These are phyloP conservation scores for Apiospora arundinis DNA, from an alignment of 2,329 filamentous ascomycete genomes.

Conservation along the genomic window DNA sequence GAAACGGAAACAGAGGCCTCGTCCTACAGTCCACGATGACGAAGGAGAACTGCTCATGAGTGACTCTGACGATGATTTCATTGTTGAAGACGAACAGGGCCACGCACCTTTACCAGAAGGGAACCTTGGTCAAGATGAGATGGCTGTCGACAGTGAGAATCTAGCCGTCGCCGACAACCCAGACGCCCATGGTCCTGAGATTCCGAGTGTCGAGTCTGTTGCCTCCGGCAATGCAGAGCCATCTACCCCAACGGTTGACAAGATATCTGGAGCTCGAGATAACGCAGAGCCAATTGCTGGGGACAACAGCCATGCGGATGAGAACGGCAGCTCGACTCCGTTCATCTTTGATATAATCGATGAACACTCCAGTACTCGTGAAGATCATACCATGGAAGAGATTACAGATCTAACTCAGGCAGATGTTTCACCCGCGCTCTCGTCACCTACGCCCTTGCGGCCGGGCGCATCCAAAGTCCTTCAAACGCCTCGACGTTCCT, in stretches of 20 bases:
- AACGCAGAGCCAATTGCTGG: not conserved
- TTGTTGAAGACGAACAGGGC: constrained; percentile 47
- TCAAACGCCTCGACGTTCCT: not conserved
- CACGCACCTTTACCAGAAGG: not conserved
- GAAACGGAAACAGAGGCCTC: constrained; percentile 34
- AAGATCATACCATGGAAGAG: not conserved
- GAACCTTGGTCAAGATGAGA: constrained; percentile 3
- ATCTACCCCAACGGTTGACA: not conserved
- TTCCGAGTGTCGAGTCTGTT: not conserved
- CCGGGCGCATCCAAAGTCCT: not conserved
- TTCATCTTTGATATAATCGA: constrained; percentile 4
- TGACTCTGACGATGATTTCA: constrained; percentile 54
- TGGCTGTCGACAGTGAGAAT: not conserved
- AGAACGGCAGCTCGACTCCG: not conserved
- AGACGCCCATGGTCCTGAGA: not conserved
- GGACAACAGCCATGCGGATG: not conserved
- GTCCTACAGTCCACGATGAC: constrained; percentile 35
- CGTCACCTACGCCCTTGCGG: not conserved
- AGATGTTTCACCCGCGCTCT: not conserved
- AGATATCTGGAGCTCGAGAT: not conserved
- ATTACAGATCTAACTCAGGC: constrained; percentile 20
- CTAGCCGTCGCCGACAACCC: not conserved
- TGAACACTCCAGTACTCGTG: not conserved
- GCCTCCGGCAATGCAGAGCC: not conserved
- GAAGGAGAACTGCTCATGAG: constrained; percentile 59